Evolutionary conservation across 176 grass and related monocot species (phyloP), one percentile per base, ranked within the genome.

Genomic region (Tillandsia fasciculata): DNA sequence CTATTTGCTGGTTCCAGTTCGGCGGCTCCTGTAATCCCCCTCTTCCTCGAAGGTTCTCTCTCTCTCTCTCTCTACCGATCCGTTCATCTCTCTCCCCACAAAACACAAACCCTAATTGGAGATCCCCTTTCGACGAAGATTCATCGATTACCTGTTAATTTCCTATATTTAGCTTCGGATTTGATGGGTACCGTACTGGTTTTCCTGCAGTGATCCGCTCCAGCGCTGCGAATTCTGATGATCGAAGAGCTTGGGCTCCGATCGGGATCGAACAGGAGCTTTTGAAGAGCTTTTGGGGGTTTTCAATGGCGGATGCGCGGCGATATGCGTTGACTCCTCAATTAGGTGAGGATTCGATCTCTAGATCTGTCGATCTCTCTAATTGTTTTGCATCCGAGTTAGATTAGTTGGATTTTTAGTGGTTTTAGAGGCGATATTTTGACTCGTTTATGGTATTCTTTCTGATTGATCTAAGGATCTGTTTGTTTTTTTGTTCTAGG

Each of bases 301-400:
- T 14, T 24, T 69, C 47, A n/a, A 85, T 85, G 83, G 68, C 77
- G 26, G 83, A 76, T 9, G 71, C 49, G 6, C 28, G 78, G 47
- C 72, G 83, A 33, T 80, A 80, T 51, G 70, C 72, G 13, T 74
- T 85, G n/a, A 72, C 77, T 71, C 83, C 83, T 68, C 83, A 80
- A 72, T 63, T 80, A 70, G 71, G 83, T 85, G 70, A 80, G 76
- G 1, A 68, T 70, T 49, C 52, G 13, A 14, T 64, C 15, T 4
- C 14, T 75, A 12, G 10, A 48, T 48, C 15, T 48, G 10, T 2
- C 1, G n/a, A 61, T 61, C 56, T 61, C 2, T 61, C 15, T 61
- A 20, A 61, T 61, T 61, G 15, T 9, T 5, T 17, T 5, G 56
- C 22, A 22, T 61, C 10, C 9, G 56, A 9, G 2, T 23, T 20